phyloP scores from a whole-genome alignment of 2,329 filamentous ascomycete genomes.

The Septoria petroselini region DNA sequence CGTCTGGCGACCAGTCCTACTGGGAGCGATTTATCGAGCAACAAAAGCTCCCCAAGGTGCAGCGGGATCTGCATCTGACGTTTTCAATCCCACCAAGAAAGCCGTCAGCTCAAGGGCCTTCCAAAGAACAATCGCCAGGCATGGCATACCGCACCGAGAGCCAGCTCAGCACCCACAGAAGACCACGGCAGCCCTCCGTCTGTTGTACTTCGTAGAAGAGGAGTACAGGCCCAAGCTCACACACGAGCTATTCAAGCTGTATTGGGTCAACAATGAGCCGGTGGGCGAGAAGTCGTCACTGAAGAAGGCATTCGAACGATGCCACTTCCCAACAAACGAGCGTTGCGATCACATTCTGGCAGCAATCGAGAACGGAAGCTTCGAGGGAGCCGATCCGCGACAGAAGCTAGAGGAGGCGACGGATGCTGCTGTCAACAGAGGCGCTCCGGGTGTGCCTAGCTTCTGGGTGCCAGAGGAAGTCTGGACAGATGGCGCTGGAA shows the following conservation, averaged over 20 bases:
- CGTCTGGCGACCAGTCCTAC: constrained; percentile 26
- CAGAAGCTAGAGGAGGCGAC: constrained; percentile 21
- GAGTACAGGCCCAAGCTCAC: constrained; percentile 18
- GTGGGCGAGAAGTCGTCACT: constrained; percentile 18
- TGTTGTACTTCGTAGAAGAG: constrained; percentile 22
- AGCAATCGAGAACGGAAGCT: constrained; percentile 22
- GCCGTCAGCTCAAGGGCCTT: constrained; percentile 23
- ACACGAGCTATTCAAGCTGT: constrained; percentile 22
- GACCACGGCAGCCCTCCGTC: constrained; percentile 24
- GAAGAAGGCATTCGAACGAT: constrained; percentile 16
- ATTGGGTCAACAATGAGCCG: constrained; percentile 25
- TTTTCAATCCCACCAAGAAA: constrained; percentile 30
- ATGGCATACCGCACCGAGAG: constrained; percentile 22
- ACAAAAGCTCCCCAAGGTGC: constrained; percentile 29
- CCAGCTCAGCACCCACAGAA: constrained; percentile 27
- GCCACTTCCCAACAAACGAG: not conserved
- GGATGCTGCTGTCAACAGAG: constrained; percentile 24
- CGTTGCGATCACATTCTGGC: constrained; percentile 6
- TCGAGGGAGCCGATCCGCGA: constrained; percentile 21
- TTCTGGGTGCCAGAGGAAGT: constrained; percentile 25
- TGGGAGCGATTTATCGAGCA: constrained; percentile 29
- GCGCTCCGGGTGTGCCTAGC: constrained; percentile 25
- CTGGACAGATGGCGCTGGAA: constrained; percentile 19
- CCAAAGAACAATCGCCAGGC: constrained; percentile 20
- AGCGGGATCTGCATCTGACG: constrained; percentile 27